phyloP scores from a whole-genome alignment of 1,284 basidiomycete species.

The Heliocybe sulcata region DNA sequence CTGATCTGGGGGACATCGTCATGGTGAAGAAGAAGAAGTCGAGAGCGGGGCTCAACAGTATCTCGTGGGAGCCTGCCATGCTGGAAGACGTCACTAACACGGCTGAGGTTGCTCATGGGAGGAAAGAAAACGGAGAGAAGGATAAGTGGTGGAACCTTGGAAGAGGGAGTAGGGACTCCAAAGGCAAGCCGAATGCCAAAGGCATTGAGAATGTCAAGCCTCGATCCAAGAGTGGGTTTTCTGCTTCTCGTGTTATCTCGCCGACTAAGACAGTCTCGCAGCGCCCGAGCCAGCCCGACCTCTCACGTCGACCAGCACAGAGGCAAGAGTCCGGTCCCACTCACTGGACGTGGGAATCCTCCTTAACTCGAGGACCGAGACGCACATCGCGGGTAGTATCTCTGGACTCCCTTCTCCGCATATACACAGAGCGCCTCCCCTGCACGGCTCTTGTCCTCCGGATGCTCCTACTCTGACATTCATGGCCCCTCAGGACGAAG shows the following conservation, averaged over 20 bases:
- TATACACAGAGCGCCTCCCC: background rate
- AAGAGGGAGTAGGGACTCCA: constrained; percentile 60
- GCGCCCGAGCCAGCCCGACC: constrained; percentile 39
- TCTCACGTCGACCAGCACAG: constrained; percentile 10
- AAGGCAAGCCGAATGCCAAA: constrained; percentile 33
- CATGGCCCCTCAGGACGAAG: constrained; percentile 6
- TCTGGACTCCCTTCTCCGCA: constrained; percentile 4
- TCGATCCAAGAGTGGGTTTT: constrained; percentile 36
- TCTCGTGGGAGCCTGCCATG: constrained; percentile 45
- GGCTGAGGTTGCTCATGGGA: constrained; percentile 32
- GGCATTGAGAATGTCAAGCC: constrained; percentile 29
- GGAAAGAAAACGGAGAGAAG: constrained; percentile 31
- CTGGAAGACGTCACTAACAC: constrained; percentile 61
- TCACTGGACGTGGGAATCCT: constrained; percentile 55
- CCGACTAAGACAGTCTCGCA: constrained; percentile 13
- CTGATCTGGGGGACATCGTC: constrained; percentile 60
- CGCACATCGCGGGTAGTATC: constrained; percentile 5
- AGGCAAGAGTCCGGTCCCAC: constrained; percentile 43
- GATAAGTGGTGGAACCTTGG: constrained; percentile 78
- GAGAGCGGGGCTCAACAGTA: constrained; percentile 49
- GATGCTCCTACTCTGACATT: constrained; percentile 11
- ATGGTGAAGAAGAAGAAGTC: constrained; percentile 78
- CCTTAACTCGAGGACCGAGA: constrained; percentile 24
- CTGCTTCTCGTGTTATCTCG: constrained; percentile 1
- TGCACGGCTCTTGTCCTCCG: background rate